These are phyloP conservation scores for Hydrangea macrophylla DNA, from an alignment of 148 eudicot species.

Conservation along the genomic window DNA sequence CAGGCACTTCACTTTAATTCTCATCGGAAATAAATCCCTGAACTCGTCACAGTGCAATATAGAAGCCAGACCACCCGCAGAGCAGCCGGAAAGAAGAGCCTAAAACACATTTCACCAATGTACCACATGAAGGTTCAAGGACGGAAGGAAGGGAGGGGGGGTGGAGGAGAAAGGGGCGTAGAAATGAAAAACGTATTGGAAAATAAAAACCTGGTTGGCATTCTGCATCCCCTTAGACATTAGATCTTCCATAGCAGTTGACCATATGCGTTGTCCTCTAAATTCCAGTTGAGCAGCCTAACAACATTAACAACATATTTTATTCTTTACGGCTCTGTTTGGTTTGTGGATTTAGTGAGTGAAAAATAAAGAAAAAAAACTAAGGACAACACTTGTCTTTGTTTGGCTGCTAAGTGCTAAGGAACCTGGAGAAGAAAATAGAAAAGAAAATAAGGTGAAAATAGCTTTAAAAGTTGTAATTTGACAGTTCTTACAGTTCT, in stretches of 20 bases:
- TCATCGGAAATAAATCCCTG: slow-evolving; percentile 29
- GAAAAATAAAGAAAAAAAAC: too few species aligned
- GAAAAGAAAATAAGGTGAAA: too few species aligned
- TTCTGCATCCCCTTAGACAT: slow-evolving; percentile 74
- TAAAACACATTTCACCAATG: slow-evolving; percentile 9
- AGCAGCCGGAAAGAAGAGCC: slow-evolving; percentile 61
- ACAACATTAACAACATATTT: background rate
- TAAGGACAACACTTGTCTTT: too few species aligned
- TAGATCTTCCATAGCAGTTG: slow-evolving; percentile 70
- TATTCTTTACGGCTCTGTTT: too few species aligned
- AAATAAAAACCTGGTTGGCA: slow-evolving; percentile 48
- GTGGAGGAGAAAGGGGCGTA: too few species aligned
- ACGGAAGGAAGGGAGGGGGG: too few species aligned
- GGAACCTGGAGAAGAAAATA: too few species aligned
- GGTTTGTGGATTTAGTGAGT: too few species aligned
- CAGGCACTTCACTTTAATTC: slow-evolving; percentile 42
- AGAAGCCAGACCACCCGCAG: slow-evolving; percentile 54
- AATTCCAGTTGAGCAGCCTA: slow-evolving; percentile 61
- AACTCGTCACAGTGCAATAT: slow-evolving; percentile 52
- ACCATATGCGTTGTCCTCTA: slow-evolving; percentile 79
- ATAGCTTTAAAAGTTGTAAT: too few species aligned
- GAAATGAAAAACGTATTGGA: background rate
- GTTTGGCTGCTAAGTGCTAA: too few species aligned
- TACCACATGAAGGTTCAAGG: background rate
- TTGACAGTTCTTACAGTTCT: too few species aligned